Evolutionary conservation across 345 rosid species (phyloP).

Genomic region (Brassica carinata): DNA sequence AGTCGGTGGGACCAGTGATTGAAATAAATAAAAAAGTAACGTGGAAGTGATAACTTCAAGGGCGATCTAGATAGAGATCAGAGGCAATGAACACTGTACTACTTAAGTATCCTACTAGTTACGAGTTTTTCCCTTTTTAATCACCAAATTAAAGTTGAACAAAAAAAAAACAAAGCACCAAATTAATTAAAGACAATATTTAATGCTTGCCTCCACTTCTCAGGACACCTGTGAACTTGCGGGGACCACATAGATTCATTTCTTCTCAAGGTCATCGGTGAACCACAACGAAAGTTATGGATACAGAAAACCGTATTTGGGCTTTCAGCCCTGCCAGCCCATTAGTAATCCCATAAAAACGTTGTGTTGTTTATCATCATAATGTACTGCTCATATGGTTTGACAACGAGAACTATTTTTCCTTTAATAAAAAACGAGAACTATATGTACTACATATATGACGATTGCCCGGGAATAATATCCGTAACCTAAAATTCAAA

Average conservation of each 20-base stretch:
- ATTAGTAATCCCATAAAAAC: neutral
- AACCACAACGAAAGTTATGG: neutral
- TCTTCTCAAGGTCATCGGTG: slow-evolving; percentile 20
- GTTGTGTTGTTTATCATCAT: neutral
- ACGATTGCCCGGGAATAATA: neutral
- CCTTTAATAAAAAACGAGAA: too few relatives aligned
- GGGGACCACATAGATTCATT: slow-evolving; percentile 28
- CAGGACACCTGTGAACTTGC: slow-evolving; percentile 26
- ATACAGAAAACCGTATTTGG: neutral
- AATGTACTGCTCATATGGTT: neutral
- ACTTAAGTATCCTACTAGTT: slow-evolving; percentile 4
- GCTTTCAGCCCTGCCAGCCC: slow-evolving; percentile 31
- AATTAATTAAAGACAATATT: slow-evolving; percentile 8
- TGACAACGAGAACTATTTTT: neutral
- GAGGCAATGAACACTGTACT: slow-evolving; percentile 31
- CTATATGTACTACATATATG: neutral
- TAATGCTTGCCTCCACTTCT: slow-evolving; percentile 27
- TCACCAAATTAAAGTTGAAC: neutral
- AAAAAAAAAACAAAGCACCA: neutral
- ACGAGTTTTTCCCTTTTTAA: neutral
- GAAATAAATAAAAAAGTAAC: slow-evolving; percentile 2
- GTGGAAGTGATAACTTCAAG: slow-evolving; percentile 30
- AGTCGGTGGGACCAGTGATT: slow-evolving; percentile 41
- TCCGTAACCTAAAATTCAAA: too few relatives aligned
- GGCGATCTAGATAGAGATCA: slow-evolving; percentile 24